These are phyloP conservation scores for Linum usitatissimum DNA, from an alignment of 345 rosid species.

Conservation along the genomic window DNA sequence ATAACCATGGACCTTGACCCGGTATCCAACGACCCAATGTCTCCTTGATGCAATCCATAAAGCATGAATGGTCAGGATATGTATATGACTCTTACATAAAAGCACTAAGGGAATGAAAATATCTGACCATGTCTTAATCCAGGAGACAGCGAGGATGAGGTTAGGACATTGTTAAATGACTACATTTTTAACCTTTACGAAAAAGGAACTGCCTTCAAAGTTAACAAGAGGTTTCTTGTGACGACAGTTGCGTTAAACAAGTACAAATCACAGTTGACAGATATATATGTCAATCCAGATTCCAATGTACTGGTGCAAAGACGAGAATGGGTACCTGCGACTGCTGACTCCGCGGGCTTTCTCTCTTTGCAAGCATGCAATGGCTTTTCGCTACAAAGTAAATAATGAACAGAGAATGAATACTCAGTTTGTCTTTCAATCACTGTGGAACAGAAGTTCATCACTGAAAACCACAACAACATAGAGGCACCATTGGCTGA, in stretches of 20 bases:
- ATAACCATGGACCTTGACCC: conserved; percentile 2
- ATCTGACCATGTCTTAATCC: background rate
- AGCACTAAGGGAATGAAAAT: too few relatives aligned
- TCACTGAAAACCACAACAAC: too few relatives aligned
- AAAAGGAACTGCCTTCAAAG: background rate
- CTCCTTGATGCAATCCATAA: conserved; percentile 4
- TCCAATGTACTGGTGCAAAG: background rate
- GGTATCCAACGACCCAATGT: background rate
- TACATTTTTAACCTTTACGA: background rate
- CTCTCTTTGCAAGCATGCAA: background rate
- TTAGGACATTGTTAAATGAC: background rate
- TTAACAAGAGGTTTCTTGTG: background rate
- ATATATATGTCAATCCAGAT: too few relatives aligned
- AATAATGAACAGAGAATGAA: too few relatives aligned
- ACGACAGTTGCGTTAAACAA: background rate
- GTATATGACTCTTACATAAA: too few relatives aligned
- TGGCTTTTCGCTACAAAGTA: background rate
- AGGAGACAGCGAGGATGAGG: background rate
- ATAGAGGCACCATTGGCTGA: too few relatives aligned
- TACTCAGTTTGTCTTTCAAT: too few relatives aligned
- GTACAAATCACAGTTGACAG: background rate
- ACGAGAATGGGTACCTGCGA: background rate
- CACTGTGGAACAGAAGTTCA: too few relatives aligned
- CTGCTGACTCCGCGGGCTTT: too few relatives aligned
- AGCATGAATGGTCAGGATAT: background rate